Conservation (phyloP, 2,329 filamentous ascomycete species). For the Pseudocercospora fuligena region DNA sequence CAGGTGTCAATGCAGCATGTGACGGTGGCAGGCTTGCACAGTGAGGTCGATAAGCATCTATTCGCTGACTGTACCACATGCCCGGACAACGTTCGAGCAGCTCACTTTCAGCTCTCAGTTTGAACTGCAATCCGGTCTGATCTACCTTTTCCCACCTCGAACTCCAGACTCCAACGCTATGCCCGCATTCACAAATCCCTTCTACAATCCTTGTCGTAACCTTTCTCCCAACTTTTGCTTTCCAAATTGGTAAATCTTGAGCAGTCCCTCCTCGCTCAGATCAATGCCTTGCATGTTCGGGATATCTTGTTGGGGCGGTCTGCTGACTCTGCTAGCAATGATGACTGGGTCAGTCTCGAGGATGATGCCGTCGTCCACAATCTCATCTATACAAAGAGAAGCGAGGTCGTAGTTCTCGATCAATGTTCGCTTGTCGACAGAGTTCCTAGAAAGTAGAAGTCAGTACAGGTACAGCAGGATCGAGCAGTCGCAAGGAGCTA, state of each 20-base stretch:
- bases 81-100: not conserved
- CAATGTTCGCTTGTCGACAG: conserved; percentile 95
- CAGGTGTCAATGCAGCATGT: not conserved
- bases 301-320: conserved; percentile 87
- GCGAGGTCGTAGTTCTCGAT: conserved; percentile 99
- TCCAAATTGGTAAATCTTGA: conserved; percentile 92
- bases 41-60: not conserved
- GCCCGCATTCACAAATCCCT: not conserved
- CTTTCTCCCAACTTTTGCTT: conserved; percentile 90
- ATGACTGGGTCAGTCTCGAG: conserved; percentile 96
- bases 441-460: conserved; percentile 65
- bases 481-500: conserved; percentile 10
- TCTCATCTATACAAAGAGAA: conserved; percentile 91
- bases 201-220: conserved; percentile 78
- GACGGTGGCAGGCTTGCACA: not conserved
- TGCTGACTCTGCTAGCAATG: conserved; percentile 88
- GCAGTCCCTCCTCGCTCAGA: conserved; percentile 90
- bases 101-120: not conserved
- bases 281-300: conserved; percentile 90
- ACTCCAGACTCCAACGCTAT: conserved; percentile 26
- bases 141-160: conserved; percentile 2
- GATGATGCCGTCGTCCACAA: conserved; percentile 93
- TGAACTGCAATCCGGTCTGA: not conserved
- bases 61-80: not conserved
- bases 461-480: not conserved